These are phyloP conservation scores for Elaphomyces granulatus DNA, from an alignment of 495 filamentous ascomycete genomes.

Conservation along the genomic window DNA sequence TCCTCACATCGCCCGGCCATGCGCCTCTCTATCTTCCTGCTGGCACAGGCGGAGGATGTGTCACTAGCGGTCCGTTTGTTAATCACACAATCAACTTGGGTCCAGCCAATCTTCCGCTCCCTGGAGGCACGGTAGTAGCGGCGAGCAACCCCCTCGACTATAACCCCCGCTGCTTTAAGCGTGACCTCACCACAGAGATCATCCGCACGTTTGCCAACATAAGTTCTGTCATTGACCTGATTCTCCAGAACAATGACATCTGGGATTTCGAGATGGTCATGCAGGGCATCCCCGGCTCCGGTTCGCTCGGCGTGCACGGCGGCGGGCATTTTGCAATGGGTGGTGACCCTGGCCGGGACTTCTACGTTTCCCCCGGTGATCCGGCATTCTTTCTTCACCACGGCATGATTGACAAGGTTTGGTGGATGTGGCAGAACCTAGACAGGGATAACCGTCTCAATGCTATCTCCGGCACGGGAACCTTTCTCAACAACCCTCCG, in stretches of 20 bases:
- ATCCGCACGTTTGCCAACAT: constrained; percentile 36
- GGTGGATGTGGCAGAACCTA: constrained; percentile 56
- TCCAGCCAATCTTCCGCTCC: constrained; percentile 26
- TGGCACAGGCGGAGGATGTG: constrained; percentile 52
- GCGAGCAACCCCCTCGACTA: constrained; percentile 21
- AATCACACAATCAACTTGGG: constrained; percentile 37
- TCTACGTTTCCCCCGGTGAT: constrained; percentile 46
- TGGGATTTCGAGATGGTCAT: constrained; percentile 37
- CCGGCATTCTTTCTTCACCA: constrained; percentile 59
- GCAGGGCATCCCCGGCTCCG: constrained; percentile 34
- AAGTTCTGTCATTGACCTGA: constrained; percentile 30
- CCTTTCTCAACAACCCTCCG: constrained; percentile 38
- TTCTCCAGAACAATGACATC: constrained; percentile 30
- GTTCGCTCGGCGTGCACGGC: constrained; percentile 42
- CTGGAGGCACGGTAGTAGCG: constrained; percentile 9
- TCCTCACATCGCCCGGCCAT: constrained; percentile 7
- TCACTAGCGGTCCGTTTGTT: constrained; percentile 44
- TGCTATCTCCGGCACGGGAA: constrained; percentile 39
- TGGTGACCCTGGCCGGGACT: constrained; percentile 45
- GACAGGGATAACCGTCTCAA: constrained; percentile 32
- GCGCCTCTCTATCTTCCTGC: constrained; percentile 22
- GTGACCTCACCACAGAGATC: constrained; percentile 42
- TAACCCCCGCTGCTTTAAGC: constrained; percentile 51
- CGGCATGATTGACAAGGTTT: constrained; percentile 51
- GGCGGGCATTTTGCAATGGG: constrained; percentile 51